A percentile compares a stretch with the other conserved stretches of the same genome.
Conservation (phyloP, 192 early-diverging fungal species). For the Rhizoclosmatium globosum region DNA sequence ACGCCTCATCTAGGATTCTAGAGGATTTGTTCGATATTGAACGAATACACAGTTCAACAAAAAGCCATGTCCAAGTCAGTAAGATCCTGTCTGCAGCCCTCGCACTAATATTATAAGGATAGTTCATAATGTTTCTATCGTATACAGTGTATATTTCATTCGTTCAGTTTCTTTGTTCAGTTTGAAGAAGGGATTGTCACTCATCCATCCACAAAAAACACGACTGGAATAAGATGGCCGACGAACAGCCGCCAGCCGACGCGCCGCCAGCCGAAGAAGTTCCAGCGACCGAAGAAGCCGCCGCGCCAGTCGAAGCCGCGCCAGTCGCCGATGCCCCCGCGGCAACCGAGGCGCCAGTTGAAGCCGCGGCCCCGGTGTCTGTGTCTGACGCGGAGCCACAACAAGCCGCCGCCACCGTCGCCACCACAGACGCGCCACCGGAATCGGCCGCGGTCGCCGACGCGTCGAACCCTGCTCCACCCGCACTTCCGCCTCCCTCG, state of each 20-base stretch:
- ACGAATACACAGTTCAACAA: too few species aligned
- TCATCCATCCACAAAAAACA: background rate
- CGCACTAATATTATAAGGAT: background rate
- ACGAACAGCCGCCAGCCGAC: background rate
- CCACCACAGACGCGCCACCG: background rate
- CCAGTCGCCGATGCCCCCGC: background rate
- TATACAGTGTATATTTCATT: background rate
- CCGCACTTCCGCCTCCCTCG: conserved; percentile 13
- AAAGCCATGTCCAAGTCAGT: too few species aligned
- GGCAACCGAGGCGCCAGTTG: conserved; percentile 11
- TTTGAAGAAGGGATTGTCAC: too few species aligned
- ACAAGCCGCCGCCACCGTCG: background rate
- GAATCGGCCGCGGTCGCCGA: conserved; percentile 9
- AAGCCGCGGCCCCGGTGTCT: background rate
- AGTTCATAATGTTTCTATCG: background rate
- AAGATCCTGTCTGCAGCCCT: background rate
- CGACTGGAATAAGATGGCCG: background rate
- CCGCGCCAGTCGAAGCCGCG: background rate
- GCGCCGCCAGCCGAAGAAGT: background rate
- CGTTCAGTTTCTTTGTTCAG: background rate
- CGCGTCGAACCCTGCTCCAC: conserved; percentile 22
- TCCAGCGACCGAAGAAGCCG: background rate
- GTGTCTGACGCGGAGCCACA: conserved; percentile 18
- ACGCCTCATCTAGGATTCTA: too few species aligned
- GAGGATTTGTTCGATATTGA: too few species aligned